These are phyloP conservation scores for Lagerstroemia speciosa DNA, from an alignment of 345 rosid species.

Conservation along the genomic window DNA sequence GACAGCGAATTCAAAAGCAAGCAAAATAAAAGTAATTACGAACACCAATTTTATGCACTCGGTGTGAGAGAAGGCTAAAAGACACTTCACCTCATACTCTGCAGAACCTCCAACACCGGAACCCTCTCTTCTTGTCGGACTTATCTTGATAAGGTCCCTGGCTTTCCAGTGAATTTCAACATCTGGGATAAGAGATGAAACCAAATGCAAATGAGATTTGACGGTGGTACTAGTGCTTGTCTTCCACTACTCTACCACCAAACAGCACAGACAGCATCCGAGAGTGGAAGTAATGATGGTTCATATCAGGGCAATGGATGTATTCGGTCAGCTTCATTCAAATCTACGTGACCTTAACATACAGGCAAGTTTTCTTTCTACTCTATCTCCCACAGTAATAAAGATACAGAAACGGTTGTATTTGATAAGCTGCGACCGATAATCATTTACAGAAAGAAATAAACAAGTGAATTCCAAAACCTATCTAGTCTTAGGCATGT, in stretches of 20 bases:
- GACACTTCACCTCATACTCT: conserved; percentile 47
- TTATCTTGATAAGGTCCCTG: conserved; percentile 35
- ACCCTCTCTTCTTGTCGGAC: conserved; percentile 41
- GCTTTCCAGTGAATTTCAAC: conserved; percentile 54
- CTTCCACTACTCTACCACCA: neutral
- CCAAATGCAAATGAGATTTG: neutral
- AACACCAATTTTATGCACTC: neutral
- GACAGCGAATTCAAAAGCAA: neutral
- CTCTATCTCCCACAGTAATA: neutral
- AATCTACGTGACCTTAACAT: neutral
- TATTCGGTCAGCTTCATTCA: neutral
- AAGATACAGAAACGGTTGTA: too few species aligned
- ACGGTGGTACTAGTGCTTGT: neutral
- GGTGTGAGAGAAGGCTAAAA: neutral
- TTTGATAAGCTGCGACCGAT: neutral
- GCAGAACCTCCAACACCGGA: conserved; percentile 51
- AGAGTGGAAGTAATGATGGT: neutral
- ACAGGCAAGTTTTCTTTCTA: neutral
- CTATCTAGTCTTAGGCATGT: neutral
- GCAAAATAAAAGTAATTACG: neutral
- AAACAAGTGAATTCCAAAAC: neutral
- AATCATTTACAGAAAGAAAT: neutral
- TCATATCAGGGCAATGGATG: neutral
- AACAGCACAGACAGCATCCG: neutral
- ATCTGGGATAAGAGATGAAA: conserved; percentile 34